These are phyloP conservation scores for Dryas octopetala DNA, from an alignment of 306 rosid genomes.

Conservation along the genomic window DNA sequence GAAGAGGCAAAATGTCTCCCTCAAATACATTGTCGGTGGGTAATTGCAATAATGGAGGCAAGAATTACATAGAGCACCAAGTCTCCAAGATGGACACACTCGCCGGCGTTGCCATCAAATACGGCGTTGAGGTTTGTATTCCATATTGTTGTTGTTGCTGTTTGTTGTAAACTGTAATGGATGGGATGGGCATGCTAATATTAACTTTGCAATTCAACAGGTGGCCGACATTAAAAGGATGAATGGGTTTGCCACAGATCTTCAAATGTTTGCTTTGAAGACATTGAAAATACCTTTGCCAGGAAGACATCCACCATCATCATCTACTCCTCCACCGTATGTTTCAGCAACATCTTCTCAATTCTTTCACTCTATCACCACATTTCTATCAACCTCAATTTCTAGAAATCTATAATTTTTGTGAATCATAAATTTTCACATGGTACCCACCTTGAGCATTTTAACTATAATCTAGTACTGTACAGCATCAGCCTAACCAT, in stretches of 20 bases:
- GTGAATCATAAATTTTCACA: not conserved
- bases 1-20: constrained; percentile 58
- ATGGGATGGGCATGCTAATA: not conserved
- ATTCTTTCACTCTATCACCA: not conserved
- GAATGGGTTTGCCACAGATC: constrained; percentile 80
- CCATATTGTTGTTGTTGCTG: no score
- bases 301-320: constrained; percentile 80
- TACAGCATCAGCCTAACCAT: not conserved
- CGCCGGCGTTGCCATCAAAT: constrained; percentile 88
- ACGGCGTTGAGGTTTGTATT: constrained; percentile 78
- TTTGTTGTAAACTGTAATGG: no score
- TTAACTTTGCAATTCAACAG: constrained; percentile 30
- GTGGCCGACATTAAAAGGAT: constrained; percentile 82
- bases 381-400: not conserved
- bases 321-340: constrained; percentile 44
- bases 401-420: not conserved
- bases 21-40: constrained; percentile 31
- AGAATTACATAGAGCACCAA: constrained; percentile 61
- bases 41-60: constrained; percentile 27
- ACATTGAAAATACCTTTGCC: constrained; percentile 77
- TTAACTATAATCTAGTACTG: not conserved
- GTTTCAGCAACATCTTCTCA: not conserved
- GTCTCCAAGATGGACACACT: constrained; percentile 84
- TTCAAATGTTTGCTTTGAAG: constrained; percentile 86
- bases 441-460: constrained; percentile 7